Evolutionary conservation across 495 filamentous ascomycete species (phyloP).

Genomic region (Darksidea phi): DNA sequence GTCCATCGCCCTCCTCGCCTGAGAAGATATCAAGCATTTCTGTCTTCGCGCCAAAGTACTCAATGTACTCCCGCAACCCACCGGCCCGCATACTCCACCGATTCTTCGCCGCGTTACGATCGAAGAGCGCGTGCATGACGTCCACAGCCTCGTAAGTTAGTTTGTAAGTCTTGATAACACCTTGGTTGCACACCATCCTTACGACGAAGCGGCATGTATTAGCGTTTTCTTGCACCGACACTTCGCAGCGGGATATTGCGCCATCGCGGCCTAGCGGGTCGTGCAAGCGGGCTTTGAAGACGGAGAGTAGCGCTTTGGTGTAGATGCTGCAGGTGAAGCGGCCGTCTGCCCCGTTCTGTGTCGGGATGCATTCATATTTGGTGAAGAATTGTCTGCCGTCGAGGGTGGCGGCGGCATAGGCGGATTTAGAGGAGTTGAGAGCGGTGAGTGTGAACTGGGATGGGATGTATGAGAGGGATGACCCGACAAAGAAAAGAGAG

Average conservation of each 20-base stretch:
- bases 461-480: constrained; percentile 9
- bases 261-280: constrained; percentile 69
- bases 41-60: constrained; percentile 86
- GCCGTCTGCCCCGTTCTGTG: constrained; percentile 43
- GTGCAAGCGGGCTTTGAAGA: constrained; percentile 64
- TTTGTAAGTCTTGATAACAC: constrained; percentile 87
- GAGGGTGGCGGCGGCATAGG: constrained; percentile 80
- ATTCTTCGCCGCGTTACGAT: constrained; percentile 65
- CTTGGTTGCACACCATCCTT: constrained; percentile 83
- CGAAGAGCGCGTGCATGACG: constrained; percentile 84
- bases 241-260: constrained; percentile 82
- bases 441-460: constrained; percentile 74
- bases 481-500: constrained; percentile 4
- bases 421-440: constrained; percentile 89
- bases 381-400: constrained; percentile 76
- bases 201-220: constrained; percentile 78
- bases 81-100: constrained; percentile 75
- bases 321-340: constrained; percentile 74
- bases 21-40: constrained; percentile 88
- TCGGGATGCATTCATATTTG: constrained; percentile 63
- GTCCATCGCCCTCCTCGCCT: constrained; percentile 52
- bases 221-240: constrained; percentile 71
- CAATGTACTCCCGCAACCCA: constrained; percentile 77
- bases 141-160: constrained; percentile 83
- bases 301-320: constrained; percentile 72